Percentiles rank a stretch among this genome's conserved stretches.
phyloP scores from a whole-genome alignment of 2,329 filamentous ascomycete species.

The Fusarium sp. region DNA sequence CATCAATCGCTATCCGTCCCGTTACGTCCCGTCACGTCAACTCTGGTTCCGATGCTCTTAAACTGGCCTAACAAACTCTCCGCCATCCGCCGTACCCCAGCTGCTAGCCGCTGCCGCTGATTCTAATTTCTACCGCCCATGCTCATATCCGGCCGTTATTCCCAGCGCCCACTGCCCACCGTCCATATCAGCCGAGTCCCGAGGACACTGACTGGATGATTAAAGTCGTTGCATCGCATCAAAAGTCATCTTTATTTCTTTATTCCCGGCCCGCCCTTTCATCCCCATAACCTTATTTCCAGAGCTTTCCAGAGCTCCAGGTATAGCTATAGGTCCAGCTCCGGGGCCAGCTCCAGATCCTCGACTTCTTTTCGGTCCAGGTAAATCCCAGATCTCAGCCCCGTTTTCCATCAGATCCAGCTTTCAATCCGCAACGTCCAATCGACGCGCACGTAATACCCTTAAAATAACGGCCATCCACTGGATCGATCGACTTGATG shows the following conservation, averaged over 20 bases:
- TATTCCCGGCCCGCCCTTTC: slow-evolving; percentile 35
- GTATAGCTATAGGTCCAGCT: slow-evolving; percentile 28
- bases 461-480: slow-evolving; percentile 21
- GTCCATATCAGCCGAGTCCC: slow-evolving; percentile 35
- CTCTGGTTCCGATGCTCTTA: slow-evolving; percentile 7
- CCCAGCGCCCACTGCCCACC: slow-evolving; percentile 47
- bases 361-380: slow-evolving; percentile 21
- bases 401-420: slow-evolving; percentile 34
- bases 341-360: slow-evolving; percentile 20
- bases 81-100: slow-evolving; percentile 26
- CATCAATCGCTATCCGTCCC: not conserved
- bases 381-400: slow-evolving; percentile 32
- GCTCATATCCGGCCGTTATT: slow-evolving; percentile 48
- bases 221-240: slow-evolving; percentile 29
- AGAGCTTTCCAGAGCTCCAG: slow-evolving; percentile 30
- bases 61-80: slow-evolving; percentile 31
- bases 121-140: slow-evolving; percentile 32
- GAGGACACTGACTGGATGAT: slow-evolving; percentile 9
- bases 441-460: slow-evolving; percentile 24
- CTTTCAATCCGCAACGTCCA: slow-evolving; percentile 15
- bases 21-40: not conserved
- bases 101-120: slow-evolving; percentile 30
- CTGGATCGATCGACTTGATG: slow-evolving; percentile 25
- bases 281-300: slow-evolving; percentile 22
- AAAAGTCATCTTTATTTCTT: slow-evolving; percentile 13